Conservation (phyloP, 345 rosid species). For the Bruguiera sexangula region DNA sequence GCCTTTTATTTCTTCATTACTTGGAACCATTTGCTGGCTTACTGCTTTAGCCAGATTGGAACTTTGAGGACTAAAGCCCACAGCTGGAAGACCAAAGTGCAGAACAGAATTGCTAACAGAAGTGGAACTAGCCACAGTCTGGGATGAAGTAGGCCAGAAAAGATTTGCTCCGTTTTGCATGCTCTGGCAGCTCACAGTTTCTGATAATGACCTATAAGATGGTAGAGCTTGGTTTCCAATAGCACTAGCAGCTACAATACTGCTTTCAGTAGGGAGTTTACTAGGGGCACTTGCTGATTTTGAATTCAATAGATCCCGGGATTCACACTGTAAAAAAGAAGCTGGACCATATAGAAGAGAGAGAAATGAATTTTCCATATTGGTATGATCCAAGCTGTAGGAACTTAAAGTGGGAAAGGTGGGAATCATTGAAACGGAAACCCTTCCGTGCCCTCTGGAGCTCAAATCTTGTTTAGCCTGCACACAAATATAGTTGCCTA, state of each 20-base stretch:
- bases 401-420: constrained; percentile 15
- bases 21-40: constrained; percentile 15
- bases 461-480: constrained; percentile 27
- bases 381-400: constrained; percentile 13
- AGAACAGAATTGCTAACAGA: constrained; percentile 13
- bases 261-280: constrained; percentile 18
- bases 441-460: constrained; percentile 22
- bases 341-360: constrained; percentile 41
- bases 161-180: constrained; percentile 12
- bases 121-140: constrained; percentile 11
- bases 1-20: constrained; percentile 26
- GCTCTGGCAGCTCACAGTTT: constrained; percentile 21
- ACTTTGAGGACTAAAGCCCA: constrained; percentile 15
- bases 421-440: constrained; percentile 21
- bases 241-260: constrained; percentile 15
- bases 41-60: constrained; percentile 26
- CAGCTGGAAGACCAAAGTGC: constrained; percentile 24
- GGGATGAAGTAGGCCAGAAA: constrained; percentile 19
- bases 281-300: constrained; percentile 25
- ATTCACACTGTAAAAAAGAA: constrained; percentile 34
- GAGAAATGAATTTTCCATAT: constrained; percentile 37
- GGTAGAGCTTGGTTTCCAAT: constrained; percentile 21
- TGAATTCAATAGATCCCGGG: constrained; percentile 27
- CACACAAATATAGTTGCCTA: constrained; percentile 21
- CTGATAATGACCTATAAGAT: constrained; percentile 18